A percentile compares a stretch with the other conserved stretches of the same genome.
phyloP scores from a whole-genome alignment of 2,329 filamentous ascomycete genomes.

The Aspergillus pseudotamarii region DNA sequence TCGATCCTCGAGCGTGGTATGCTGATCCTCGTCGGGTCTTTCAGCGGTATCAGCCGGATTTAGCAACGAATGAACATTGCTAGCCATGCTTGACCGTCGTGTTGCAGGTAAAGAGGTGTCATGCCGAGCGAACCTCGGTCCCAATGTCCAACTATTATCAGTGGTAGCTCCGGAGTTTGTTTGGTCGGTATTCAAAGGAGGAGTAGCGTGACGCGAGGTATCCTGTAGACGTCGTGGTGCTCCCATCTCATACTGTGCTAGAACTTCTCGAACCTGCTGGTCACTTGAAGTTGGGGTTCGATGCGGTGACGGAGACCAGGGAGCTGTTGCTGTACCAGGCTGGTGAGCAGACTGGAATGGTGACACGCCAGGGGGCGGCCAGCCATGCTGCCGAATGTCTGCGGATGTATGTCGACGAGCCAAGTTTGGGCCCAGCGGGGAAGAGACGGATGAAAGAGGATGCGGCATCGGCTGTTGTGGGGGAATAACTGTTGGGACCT shows the following conservation, averaged over 20 bases:
- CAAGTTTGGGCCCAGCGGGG: slow-evolving; percentile 66
- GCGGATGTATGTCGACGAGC: slow-evolving; percentile 89
- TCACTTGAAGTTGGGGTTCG: slow-evolving; percentile 56
- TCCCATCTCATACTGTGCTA: slow-evolving; percentile 68
- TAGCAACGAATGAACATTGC: slow-evolving; percentile 67
- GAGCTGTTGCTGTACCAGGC: slow-evolving; percentile 62
- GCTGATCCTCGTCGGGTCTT: slow-evolving; percentile 65
- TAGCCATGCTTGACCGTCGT: slow-evolving; percentile 70
- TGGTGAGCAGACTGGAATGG: slow-evolving; percentile 68
- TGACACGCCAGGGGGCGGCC: slow-evolving; percentile 62
- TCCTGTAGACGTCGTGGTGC: slow-evolving; percentile 52
- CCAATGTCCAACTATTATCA: slow-evolving; percentile 60
- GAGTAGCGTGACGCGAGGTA: slow-evolving; percentile 57
- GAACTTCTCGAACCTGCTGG: slow-evolving; percentile 63
- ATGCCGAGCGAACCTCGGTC: slow-evolving; percentile 43
- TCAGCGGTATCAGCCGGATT: slow-evolving; percentile 71
- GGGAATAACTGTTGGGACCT: slow-evolving; percentile 66
- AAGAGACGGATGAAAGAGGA: slow-evolving; percentile 59
- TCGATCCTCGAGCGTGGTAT: slow-evolving; percentile 57
- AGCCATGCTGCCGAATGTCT: slow-evolving; percentile 88
- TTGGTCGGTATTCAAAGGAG: slow-evolving; percentile 53
- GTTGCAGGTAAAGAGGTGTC: slow-evolving; percentile 60
- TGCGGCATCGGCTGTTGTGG: slow-evolving; percentile 70
- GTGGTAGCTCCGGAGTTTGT: slow-evolving; percentile 52
- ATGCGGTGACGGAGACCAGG: slow-evolving; percentile 70